Percentiles rank a stretch among this genome's conserved stretches.
phyloP scores from a whole-genome alignment of 768 basidiomycete species.

The Dioszegia hungarica region DNA sequence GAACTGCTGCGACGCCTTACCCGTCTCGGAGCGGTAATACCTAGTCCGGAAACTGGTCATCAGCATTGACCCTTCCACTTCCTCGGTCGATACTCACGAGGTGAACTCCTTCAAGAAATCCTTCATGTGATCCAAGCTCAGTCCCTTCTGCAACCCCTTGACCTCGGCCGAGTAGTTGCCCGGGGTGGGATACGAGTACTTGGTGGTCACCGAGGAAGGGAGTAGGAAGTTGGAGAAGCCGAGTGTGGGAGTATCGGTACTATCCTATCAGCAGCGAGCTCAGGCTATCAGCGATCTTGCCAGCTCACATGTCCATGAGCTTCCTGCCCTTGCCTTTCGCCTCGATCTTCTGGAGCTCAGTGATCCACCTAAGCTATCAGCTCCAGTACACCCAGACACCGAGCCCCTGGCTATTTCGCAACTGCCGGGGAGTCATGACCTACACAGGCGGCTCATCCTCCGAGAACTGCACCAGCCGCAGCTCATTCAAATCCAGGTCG shows the following conservation, averaged over 20 bases:
- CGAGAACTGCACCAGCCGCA: conserved; percentile 70
- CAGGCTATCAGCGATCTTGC: neutral
- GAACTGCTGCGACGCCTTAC: conserved; percentile 49
- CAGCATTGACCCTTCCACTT: neutral
- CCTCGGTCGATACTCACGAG: conserved; percentile 11
- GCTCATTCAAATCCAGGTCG: conserved; percentile 65
- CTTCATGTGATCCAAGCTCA: conserved; percentile 38
- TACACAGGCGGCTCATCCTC: conserved; percentile 59
- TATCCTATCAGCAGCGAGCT: conserved; percentile 41
- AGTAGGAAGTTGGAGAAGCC: conserved; percentile 39
- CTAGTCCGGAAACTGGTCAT: conserved; percentile 45
- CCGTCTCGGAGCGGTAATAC: conserved; percentile 51
- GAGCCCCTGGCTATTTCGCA: too few species aligned
- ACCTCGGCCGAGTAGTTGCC: conserved; percentile 42
- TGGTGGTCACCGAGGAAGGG: conserved; percentile 24
- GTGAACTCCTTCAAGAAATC: conserved; percentile 37
- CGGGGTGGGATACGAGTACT: conserved; percentile 44
- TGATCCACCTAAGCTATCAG: conserved; percentile 59
- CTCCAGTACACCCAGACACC: too few species aligned
- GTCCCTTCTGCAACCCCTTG: conserved; percentile 32
- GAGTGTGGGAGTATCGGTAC: conserved; percentile 64
- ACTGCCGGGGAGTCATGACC: neutral
- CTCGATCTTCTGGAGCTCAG: conserved; percentile 86
- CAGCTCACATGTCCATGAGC: conserved; percentile 70
- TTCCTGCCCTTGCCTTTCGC: conserved; percentile 70